These are phyloP conservation scores for Umbellularia californica DNA, from an alignment of 164 flowering plant genomes.

Conservation along the genomic window DNA sequence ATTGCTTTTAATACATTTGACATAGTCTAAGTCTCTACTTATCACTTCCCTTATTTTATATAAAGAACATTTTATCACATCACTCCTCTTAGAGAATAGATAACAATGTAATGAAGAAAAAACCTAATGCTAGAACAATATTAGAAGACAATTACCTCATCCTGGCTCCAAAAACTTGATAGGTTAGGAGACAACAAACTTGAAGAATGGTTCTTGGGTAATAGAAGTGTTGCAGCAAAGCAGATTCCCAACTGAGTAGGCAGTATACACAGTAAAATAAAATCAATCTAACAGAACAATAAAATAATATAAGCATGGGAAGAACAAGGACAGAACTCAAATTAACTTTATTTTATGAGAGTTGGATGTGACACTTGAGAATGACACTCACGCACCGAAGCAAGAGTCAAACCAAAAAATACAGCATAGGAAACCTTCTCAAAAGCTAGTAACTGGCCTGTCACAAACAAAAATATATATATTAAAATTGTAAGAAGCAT, in stretches of 20 bases:
- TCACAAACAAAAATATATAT: slow-evolving; percentile 6
- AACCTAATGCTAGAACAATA: neutral
- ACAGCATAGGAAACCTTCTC: slow-evolving; percentile 9
- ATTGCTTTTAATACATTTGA: too few species aligned
- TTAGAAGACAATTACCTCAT: slow-evolving; percentile 11
- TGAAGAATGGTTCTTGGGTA: slow-evolving; percentile 16
- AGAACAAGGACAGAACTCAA: neutral
- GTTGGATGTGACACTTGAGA: neutral
- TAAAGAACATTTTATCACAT: neutral
- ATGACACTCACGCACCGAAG: slow-evolving; percentile 14
- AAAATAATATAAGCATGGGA: neutral
- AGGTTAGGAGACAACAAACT: neutral
- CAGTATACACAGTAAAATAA: neutral
- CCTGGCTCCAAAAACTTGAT: slow-evolving; percentile 3
- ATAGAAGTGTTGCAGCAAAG: slow-evolving; percentile 10
- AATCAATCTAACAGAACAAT: neutral
- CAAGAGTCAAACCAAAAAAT: slow-evolving; percentile 12
- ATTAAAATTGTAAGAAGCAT: neutral
- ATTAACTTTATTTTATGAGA: neutral
- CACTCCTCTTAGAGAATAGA: neutral
- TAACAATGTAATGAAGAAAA: neutral
- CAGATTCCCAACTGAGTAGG: slow-evolving; percentile 15
- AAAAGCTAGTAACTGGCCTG: slow-evolving; percentile 20
- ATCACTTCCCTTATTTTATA: too few species aligned
- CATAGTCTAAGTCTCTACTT: too few species aligned